A percentile compares a stretch with the other conserved stretches of the same genome.
Evolutionary conservation across 2,329 filamentous ascomycete genomes (phyloP).

Genomic region (Epichloe gansuensis): DNA sequence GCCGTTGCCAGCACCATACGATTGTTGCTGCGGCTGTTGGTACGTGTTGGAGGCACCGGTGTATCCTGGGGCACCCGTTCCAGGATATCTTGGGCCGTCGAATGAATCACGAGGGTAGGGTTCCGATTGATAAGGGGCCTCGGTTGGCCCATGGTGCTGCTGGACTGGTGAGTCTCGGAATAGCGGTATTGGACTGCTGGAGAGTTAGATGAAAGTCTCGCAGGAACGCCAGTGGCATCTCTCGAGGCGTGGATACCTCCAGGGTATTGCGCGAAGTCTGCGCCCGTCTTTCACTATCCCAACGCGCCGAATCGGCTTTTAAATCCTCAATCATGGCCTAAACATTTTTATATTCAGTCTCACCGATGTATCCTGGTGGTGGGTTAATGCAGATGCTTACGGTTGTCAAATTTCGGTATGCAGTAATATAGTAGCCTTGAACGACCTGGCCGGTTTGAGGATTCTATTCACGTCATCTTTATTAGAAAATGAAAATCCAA

Average conservation of each 20-base stretch:
- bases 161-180: conserved; percentile 38
- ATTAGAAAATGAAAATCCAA: not conserved
- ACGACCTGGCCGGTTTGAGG: conserved; percentile 46
- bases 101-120: conserved; percentile 31
- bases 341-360: conserved; percentile 6
- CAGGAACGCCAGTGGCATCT: conserved; percentile 33
- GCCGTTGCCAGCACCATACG: conserved; percentile 19
- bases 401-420: conserved; percentile 66
- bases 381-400: conserved; percentile 35
- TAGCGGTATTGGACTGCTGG: conserved; percentile 45
- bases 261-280: conserved; percentile 39
- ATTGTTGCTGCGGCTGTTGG: conserved; percentile 11
- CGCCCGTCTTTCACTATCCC: conserved; percentile 48
- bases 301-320: conserved; percentile 49
- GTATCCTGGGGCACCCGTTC: conserved; percentile 37
- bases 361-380: not conserved
- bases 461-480: conserved; percentile 26
- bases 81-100: conserved; percentile 36
- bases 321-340: conserved; percentile 53
- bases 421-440: conserved; percentile 65
- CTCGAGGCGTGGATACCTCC: conserved; percentile 47
- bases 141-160: conserved; percentile 36
- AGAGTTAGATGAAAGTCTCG: conserved; percentile 46
- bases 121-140: conserved; percentile 23
- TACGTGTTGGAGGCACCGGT: conserved; percentile 31